These are phyloP conservation scores for Daedalea quercina DNA, from an alignment of 768 basidiomycete species.

Conservation along the genomic window DNA sequence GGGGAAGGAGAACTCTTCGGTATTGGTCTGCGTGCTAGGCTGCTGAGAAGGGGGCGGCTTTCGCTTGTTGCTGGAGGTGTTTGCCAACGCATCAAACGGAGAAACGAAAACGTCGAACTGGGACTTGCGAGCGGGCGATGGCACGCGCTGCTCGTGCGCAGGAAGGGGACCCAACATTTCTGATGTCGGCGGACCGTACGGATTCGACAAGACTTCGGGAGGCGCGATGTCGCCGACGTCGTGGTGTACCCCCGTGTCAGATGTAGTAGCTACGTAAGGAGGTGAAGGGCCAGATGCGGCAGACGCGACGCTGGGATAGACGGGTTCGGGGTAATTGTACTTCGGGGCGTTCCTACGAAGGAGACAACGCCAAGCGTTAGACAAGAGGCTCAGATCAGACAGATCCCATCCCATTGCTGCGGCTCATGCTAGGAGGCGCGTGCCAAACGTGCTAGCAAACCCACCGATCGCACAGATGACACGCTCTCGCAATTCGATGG, in stretches of 20 bases:
- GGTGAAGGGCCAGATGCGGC: constrained; percentile 17
- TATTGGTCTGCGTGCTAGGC: constrained; percentile 35
- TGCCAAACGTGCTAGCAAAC: background rate
- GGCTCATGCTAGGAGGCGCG: background rate
- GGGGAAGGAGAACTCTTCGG: constrained; percentile 56
- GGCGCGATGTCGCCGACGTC: constrained; percentile 13
- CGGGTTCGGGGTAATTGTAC: constrained; percentile 8
- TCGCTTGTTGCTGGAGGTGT: constrained; percentile 48
- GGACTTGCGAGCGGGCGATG: constrained; percentile 68
- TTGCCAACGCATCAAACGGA: constrained; percentile 70
- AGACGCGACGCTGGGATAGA: constrained; percentile 7
- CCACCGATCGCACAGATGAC: background rate
- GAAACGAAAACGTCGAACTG: constrained; percentile 77
- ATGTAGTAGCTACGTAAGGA: constrained; percentile 13
- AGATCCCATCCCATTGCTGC: background rate
- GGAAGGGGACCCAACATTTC: constrained; percentile 7
- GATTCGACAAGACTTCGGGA: constrained; percentile 3
- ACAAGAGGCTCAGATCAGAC: background rate
- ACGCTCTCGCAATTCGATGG: constrained; percentile 1
- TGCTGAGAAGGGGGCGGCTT: constrained; percentile 50
- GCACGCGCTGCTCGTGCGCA: constrained; percentile 34
- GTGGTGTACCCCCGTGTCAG: constrained; percentile 14
- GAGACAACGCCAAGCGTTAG: constrained; percentile 4
- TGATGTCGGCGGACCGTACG: constrained; percentile 12
- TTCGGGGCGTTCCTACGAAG: constrained; percentile 6